These are phyloP conservation scores for Fraxinus albicans DNA, from an alignment of 305 asterid genomes.

Conservation along the genomic window DNA sequence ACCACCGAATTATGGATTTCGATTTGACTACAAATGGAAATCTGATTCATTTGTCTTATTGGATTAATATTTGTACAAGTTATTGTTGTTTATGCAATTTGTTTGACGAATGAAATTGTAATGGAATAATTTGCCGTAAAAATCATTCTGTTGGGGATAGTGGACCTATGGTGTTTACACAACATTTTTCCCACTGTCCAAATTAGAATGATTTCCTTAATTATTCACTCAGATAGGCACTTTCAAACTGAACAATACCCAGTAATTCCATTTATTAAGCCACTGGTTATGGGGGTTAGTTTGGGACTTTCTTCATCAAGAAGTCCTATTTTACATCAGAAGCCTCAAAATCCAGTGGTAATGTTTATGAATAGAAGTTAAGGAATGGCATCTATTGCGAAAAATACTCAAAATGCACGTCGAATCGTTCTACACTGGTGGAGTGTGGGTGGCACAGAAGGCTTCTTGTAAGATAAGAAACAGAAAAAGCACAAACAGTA, in stretches of 20 bases:
- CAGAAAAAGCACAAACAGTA: not conserved
- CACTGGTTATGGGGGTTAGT: not conserved
- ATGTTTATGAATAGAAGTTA: not conserved
- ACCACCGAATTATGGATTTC: not conserved
- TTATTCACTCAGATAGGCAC: not conserved
- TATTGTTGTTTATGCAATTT: too few species aligned
- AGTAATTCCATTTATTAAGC: not conserved
- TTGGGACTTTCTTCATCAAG: not conserved
- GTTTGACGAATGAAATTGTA: not conserved
- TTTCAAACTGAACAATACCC: not conserved
- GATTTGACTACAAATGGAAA: not conserved
- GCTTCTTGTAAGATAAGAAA: not conserved
- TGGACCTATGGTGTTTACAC: not conserved
- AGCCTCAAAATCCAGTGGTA: not conserved
- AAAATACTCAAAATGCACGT: not conserved
- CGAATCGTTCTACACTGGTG: not conserved
- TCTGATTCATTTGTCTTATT: not conserved
- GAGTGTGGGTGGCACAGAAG: not conserved
- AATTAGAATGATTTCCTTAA: not conserved
- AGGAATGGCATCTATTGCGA: not conserved
- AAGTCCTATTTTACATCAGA: not conserved
- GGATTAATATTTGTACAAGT: not conserved
- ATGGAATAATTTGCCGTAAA: not conserved
- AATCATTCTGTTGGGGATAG: not conserved
- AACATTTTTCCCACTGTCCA: not conserved